phyloP scores from a whole-genome alignment of 768 basidiomycete species.

The Tremella yokohamensis region DNA sequence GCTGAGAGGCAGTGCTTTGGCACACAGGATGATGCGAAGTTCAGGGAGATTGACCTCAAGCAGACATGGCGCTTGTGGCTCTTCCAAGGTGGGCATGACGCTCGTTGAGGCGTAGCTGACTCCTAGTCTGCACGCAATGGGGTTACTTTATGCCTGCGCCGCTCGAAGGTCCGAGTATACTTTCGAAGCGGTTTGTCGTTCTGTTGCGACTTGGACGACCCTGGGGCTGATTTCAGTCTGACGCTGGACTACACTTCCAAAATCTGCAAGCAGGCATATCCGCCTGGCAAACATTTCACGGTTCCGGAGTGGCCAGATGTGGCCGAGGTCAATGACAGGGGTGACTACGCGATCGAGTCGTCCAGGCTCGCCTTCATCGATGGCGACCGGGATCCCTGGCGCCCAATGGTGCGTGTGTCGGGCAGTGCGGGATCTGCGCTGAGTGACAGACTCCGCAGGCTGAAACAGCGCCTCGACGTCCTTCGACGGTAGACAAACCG shows the following conservation, averaged over 20 bases:
- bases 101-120: background rate
- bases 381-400: slow-evolving; percentile 70
- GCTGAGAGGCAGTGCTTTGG: slow-evolving; percentile 71
- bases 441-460: slow-evolving; percentile 43
- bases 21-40: slow-evolving; percentile 67
- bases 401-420: slow-evolving; percentile 58
- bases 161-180: slow-evolving; percentile 68
- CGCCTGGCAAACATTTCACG: slow-evolving; percentile 68
- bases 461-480: slow-evolving; percentile 58
- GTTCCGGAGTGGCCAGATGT: slow-evolving; percentile 75
- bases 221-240: slow-evolving; percentile 53
- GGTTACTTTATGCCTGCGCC: slow-evolving; percentile 73
- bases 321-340: slow-evolving; percentile 73
- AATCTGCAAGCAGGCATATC: slow-evolving; percentile 62
- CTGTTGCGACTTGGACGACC: background rate
- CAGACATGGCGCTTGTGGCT: slow-evolving; percentile 82
- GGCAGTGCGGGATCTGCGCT: too few relatives aligned
- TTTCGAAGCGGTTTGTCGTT: slow-evolving; percentile 58
- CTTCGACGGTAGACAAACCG: slow-evolving; percentile 69
- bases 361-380: slow-evolving; percentile 78
- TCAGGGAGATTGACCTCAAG: slow-evolving; percentile 60
- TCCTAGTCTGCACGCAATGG: slow-evolving; percentile 77
- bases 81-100: slow-evolving; percentile 64
- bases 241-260: slow-evolving; percentile 69
- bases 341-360: slow-evolving; percentile 75